Conservation (phyloP, 192 early-diverging fungal genomes). For the Rhizophagus prolifer region DNA sequence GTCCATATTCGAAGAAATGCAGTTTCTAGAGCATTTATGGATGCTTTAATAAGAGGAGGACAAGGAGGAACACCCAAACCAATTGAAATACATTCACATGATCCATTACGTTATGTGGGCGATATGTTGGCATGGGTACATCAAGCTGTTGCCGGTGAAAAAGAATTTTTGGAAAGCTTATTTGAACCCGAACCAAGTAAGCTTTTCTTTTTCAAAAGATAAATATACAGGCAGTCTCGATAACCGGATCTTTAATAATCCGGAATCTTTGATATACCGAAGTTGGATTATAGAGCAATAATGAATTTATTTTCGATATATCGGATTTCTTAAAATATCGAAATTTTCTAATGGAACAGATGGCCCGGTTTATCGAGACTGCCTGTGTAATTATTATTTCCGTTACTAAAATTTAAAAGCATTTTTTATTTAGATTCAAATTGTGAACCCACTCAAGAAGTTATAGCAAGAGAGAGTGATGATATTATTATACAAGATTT, state of each 20-base stretch:
- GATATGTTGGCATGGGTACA: conserved; percentile 98
- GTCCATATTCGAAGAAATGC: conserved; percentile 65
- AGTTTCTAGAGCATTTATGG: conserved; percentile 66
- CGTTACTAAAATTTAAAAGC: not conserved
- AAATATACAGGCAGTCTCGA: no score
- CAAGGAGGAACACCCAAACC: conserved; percentile 78
- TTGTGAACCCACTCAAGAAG: conserved; percentile 31
- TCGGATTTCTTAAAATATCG: no score
- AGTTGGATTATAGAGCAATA: no score
- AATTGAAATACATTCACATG: conserved; percentile 91
- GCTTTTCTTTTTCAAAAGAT: not conserved
- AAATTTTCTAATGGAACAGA: no score
- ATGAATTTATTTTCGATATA: no score
- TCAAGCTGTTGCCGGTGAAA: conserved; percentile 84
- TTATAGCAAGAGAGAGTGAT: conserved; percentile 39
- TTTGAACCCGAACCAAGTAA: conserved; percentile 45
- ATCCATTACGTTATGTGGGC: conserved; percentile 88
- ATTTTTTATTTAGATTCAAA: not conserved
- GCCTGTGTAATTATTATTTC: not conserved
- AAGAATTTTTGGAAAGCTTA: conserved; percentile 82
- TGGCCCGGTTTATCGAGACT: no score
- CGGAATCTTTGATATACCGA: no score
- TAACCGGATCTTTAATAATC: no score
- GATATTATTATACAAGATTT: conserved; percentile 48
- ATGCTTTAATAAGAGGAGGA: conserved; percentile 75